A percentile compares a stretch with the other conserved stretches of the same genome.
Conservation (phyloP, 495 filamentous ascomycete genomes). For the Neurospora sp. region DNA sequence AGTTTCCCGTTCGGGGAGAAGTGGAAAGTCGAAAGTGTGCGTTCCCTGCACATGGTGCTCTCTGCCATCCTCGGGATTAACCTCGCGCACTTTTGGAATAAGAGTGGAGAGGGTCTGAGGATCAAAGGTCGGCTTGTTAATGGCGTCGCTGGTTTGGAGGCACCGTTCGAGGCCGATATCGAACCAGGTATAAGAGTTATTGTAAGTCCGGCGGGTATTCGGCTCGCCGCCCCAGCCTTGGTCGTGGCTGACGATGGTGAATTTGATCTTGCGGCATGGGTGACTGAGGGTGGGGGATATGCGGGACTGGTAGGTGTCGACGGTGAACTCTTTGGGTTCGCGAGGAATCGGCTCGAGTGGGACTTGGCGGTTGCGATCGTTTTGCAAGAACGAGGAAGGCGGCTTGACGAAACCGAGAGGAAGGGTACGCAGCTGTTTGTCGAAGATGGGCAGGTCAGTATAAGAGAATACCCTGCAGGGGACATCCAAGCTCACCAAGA, state of each 20-base stretch:
- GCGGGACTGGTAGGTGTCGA: constrained; percentile 22
- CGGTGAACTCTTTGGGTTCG: constrained; percentile 17
- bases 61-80: constrained; percentile 5
- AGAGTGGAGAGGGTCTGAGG: not conserved
- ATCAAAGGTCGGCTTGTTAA: not conserved
- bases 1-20: constrained; percentile 28
- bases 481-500: constrained; percentile 23
- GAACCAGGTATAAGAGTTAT: constrained; percentile 60
- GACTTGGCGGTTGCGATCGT: not conserved
- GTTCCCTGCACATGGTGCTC: not conserved
- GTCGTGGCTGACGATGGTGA: constrained; percentile 53
- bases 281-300: constrained; percentile 24
- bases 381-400: constrained; percentile 8
- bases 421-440: constrained; percentile 28
- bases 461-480: too few species aligned
- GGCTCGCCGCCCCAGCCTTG: constrained; percentile 49
- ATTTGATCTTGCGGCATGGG: constrained; percentile 51
- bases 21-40: constrained; percentile 24
- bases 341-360: constrained; percentile 2
- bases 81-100: constrained; percentile 9
- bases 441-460: not conserved
- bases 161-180: constrained; percentile 47
- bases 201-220: constrained; percentile 36
- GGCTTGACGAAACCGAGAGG: constrained; percentile 31
- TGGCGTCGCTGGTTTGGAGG: constrained; percentile 2